Percentiles rank a stretch among this genome's conserved stretches.
These are phyloP conservation scores for Herpetospermum pedunculosum DNA, from an alignment of 306 rosid genomes.

Conservation along the genomic window DNA sequence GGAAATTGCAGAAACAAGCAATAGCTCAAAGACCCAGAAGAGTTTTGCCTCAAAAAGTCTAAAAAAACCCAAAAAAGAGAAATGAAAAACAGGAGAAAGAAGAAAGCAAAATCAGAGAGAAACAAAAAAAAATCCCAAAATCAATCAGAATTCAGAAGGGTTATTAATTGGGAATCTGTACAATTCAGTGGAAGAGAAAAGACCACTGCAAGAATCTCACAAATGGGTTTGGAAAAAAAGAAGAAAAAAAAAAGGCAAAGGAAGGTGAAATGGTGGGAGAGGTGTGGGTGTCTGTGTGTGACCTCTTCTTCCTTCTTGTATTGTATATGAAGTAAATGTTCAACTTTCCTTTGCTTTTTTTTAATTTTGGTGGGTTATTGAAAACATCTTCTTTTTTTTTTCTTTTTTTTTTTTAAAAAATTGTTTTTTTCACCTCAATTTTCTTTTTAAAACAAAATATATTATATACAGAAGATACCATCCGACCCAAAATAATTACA, in stretches of 20 bases:
- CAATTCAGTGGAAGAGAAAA: conserved; percentile 66
- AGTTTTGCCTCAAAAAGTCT: conserved; percentile 26
- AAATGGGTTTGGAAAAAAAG: conserved; percentile 43
- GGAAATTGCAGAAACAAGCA: conserved; percentile 46
- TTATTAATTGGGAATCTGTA: conserved; percentile 38
- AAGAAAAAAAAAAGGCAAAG: conserved; percentile 11
- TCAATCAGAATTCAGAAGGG: conserved; percentile 40
- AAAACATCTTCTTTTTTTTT: neutral
- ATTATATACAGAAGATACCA: too few relatives aligned
- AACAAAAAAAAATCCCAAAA: conserved; percentile 30
- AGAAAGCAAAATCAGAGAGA: neutral
- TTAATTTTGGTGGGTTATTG: conserved; percentile 1
- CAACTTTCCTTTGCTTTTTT: conserved; percentile 2
- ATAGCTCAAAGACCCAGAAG: conserved; percentile 62
- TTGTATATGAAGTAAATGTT: conserved; percentile 15
- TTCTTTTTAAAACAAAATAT: neutral
- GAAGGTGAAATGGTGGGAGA: conserved; percentile 51
- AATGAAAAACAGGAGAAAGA: neutral
- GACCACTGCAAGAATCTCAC: conserved; percentile 63
- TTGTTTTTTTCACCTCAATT: neutral
- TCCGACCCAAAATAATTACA: too few relatives aligned
- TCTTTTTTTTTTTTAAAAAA: neutral
- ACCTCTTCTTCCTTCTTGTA: conserved; percentile 14
- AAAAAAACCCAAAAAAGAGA: conserved; percentile 10
- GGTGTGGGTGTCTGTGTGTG: conserved; percentile 20